A percentile compares a stretch with the other conserved stretches of the same genome.
Evolutionary conservation across 306 rosid genomes (phyloP).

Genomic region (Calophaca sinica): DNA sequence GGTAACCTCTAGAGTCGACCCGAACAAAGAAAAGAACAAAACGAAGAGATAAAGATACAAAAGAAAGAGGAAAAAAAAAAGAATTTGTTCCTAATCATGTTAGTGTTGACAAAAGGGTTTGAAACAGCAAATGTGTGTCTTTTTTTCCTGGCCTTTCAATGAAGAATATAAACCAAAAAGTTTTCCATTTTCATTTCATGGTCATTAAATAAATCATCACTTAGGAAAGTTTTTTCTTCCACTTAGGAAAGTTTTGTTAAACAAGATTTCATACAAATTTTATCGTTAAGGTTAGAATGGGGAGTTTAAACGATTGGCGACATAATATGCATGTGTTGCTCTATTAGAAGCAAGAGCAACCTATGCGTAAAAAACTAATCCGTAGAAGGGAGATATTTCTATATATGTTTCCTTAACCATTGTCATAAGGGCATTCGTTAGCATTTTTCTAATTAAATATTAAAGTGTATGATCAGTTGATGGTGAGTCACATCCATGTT

Average conservation of each 20-base stretch:
- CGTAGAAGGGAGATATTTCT: too few species aligned
- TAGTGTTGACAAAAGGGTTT: background rate
- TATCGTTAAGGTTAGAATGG: too few species aligned
- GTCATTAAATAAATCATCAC: conserved; percentile 11
- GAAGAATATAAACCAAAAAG: background rate
- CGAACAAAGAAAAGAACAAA: background rate
- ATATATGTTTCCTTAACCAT: too few species aligned
- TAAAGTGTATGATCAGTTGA: too few species aligned
- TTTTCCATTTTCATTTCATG: background rate
- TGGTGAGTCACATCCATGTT: too few species aligned
- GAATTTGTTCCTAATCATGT: background rate
- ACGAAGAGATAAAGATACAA: background rate
- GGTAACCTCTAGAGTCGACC: background rate
- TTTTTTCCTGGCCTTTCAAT: background rate
- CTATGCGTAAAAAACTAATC: too few species aligned
- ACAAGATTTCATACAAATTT: background rate
- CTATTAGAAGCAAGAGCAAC: too few species aligned
- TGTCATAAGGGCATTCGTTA: too few species aligned
- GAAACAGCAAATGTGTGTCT: background rate
- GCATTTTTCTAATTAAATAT: too few species aligned
- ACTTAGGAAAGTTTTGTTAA: background rate
- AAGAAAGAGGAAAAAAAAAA: background rate
- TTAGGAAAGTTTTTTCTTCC: background rate
- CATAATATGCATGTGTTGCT: too few species aligned
- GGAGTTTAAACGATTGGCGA: too few species aligned